These are phyloP conservation scores for Nicotiana benthamiana DNA, from an alignment of 257 asterid species.

Conservation along the genomic window DNA sequence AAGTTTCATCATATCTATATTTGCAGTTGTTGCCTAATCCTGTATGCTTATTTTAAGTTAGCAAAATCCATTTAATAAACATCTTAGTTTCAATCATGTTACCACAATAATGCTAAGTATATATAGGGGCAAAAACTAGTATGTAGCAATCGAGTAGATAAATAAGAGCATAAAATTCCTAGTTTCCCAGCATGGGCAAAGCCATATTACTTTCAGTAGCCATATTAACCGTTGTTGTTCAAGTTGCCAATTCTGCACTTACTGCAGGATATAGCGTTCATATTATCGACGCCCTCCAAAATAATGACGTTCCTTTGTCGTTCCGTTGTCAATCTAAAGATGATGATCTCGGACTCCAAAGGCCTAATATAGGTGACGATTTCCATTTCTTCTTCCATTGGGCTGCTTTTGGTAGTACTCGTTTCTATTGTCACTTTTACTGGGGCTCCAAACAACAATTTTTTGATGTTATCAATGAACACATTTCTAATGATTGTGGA, in stretches of 20 bases:
- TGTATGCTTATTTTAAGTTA: too few relatives aligned
- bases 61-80: too few relatives aligned
- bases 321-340: not conserved
- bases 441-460: not conserved
- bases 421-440: not conserved
- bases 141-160: not conserved
- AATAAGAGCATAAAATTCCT: not conserved
- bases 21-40: too few relatives aligned
- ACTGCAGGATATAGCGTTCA: not conserved
- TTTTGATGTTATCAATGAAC: not conserved
- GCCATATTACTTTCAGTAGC: not conserved
- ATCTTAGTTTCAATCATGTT: too few relatives aligned
- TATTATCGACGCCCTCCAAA: not conserved
- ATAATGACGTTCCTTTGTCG: not conserved
- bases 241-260: not conserved
- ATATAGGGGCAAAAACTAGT: not conserved
- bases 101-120: too few relatives aligned
- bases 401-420: not conserved
- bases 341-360: not conserved
- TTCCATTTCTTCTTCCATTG: not conserved
- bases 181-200: not conserved
- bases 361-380: not conserved
- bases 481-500: not conserved
- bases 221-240: not conserved
- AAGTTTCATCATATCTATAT: too few relatives aligned